phyloP scores from a whole-genome alignment of 805 yeast species.

The Yamadazyma sp. region DNA sequence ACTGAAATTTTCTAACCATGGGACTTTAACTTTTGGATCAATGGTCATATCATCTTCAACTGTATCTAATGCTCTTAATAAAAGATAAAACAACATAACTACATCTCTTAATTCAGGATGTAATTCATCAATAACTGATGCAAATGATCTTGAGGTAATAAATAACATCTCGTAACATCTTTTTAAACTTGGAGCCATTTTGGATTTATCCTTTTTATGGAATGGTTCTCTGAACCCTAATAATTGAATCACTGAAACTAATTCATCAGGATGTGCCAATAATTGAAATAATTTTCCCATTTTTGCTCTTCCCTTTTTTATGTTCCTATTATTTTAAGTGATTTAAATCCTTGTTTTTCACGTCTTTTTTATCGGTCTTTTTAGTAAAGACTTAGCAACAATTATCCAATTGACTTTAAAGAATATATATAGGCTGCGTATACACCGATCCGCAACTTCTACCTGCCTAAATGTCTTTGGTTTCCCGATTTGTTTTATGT shows the following conservation, averaged over 20 bases:
- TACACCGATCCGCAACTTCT: too few species aligned
- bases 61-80: conserved; percentile 90
- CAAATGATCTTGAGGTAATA: conserved; percentile 84
- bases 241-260: conserved; percentile 64
- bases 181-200: conserved; percentile 29
- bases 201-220: conserved; percentile 45
- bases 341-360: too few species aligned
- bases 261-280: conserved; percentile 66
- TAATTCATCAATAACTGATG: conserved; percentile 87
- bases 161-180: conserved; percentile 68
- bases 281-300: conserved; percentile 66
- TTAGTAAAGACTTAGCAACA: too few species aligned
- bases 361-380: too few species aligned
- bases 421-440: too few species aligned
- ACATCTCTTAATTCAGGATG: conserved; percentile 85
- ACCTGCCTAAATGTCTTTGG: too few species aligned
- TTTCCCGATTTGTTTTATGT: too few species aligned
- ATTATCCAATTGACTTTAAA: too few species aligned
- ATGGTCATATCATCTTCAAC: conserved; percentile 95
- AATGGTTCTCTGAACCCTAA: conserved; percentile 49
- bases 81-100: conserved; percentile 78
- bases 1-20: conserved; percentile 67
- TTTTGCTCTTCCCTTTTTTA: too few species aligned
- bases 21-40: conserved; percentile 66
- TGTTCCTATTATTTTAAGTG: too few species aligned